Evolutionary conservation across 176 grass and related monocot genomes (phyloP).

Genomic region (Themeda triandra): DNA sequence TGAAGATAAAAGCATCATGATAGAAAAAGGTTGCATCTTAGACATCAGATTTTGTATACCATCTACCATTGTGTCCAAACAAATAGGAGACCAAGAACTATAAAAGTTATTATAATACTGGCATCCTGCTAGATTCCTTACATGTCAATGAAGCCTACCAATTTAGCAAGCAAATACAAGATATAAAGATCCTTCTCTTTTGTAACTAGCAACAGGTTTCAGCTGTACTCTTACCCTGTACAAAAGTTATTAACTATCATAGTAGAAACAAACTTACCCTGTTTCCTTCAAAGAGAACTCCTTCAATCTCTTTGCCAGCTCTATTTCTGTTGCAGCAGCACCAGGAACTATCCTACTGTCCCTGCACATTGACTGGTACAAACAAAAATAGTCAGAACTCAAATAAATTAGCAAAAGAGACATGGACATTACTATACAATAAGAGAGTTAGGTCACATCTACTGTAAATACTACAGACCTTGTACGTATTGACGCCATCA

Average conservation of each 20-base stretch:
- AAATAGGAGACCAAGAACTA: too few relatives aligned
- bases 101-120: too few relatives aligned
- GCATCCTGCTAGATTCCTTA: too few relatives aligned
- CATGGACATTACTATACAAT: not conserved
- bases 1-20: too few relatives aligned
- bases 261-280: slow-evolving; percentile 52
- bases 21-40: too few relatives aligned
- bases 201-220: too few relatives aligned
- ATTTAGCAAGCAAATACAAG: too few relatives aligned
- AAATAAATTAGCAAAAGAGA: not conserved
- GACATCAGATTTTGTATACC: too few relatives aligned
- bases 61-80: too few relatives aligned
- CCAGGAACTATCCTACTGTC: slow-evolving; percentile 88
- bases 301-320: slow-evolving; percentile 81
- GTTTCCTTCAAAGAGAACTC: slow-evolving; percentile 93
- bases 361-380: slow-evolving; percentile 86
- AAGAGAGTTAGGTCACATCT: not conserved
- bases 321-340: slow-evolving; percentile 89
- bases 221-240: not conserved
- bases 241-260: not conserved
- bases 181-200: too few relatives aligned
- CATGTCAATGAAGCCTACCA: too few relatives aligned
- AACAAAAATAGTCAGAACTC: slow-evolving; percentile 4
- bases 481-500: slow-evolving; percentile 95
- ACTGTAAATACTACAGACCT: slow-evolving; percentile 25